Conservation (phyloP, 106 monocot species). For the Gastrodia elata region DNA sequence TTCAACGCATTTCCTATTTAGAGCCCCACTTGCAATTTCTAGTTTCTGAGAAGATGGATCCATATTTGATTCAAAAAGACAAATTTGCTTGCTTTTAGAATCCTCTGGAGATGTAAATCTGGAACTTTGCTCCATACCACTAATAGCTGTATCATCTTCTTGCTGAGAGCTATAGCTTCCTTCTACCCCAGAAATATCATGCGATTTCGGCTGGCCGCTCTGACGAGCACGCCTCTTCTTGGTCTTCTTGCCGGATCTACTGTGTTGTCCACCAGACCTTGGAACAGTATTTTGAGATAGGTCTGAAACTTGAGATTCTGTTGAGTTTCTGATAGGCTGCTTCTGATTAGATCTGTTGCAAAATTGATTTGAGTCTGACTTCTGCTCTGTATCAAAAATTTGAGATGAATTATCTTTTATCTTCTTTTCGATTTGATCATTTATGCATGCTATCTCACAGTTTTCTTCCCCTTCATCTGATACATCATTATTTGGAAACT, state of each 20-base stretch:
- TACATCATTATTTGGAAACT: conserved; percentile 58
- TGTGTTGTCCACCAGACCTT: conserved; percentile 50
- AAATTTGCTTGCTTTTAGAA: conserved; percentile 54
- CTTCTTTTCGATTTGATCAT: conserved; percentile 35
- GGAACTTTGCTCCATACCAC: conserved; percentile 73
- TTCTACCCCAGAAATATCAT: conserved; percentile 56
- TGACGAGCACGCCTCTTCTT: conserved; percentile 91
- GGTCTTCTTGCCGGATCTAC: conserved; percentile 84
- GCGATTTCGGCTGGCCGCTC: conserved; percentile 53
- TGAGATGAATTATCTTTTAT: conserved; percentile 34
- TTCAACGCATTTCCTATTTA: conserved; percentile 29
- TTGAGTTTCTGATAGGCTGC: conserved; percentile 20
- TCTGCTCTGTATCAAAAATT: conserved; percentile 24
- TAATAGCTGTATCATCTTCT: conserved; percentile 63
- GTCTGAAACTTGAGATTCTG: conserved; percentile 50
- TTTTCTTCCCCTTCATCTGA: conserved; percentile 69
- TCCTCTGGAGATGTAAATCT: conserved; percentile 89
- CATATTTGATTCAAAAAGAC: conserved; percentile 39
- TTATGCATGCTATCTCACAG: conserved; percentile 46
- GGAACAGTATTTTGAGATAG: conserved; percentile 37
- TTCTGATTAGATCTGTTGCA: conserved; percentile 27
- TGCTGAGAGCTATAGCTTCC: conserved; percentile 46
- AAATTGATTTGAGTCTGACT: conserved; percentile 40
- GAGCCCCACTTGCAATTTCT: neutral
- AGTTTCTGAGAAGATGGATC: conserved; percentile 49